Conservation (phyloP, 2,329 filamentous ascomycete genomes). For the Sporothrix curviconia region DNA sequence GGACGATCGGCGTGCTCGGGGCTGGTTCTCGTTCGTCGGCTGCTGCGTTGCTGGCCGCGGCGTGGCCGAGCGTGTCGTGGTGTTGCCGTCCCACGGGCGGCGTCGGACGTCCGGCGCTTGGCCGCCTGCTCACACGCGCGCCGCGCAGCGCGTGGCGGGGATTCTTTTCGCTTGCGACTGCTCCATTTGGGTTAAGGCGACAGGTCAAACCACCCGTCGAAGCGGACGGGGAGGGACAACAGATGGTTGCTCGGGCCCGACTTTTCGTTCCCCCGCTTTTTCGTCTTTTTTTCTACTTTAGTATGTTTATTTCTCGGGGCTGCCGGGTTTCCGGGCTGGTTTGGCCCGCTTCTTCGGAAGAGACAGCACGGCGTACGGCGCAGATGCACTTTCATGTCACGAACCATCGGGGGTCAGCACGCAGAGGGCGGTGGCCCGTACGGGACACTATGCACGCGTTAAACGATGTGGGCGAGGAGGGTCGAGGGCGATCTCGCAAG, state of each 20-base stretch:
- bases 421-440: too few relatives aligned
- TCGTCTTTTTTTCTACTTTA: not conserved
- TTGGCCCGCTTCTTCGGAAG: too few relatives aligned
- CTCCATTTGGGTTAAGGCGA: constrained; percentile 43
- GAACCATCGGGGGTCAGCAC: too few relatives aligned
- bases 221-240: not conserved
- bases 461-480: too few relatives aligned
- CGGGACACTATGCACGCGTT: too few relatives aligned
- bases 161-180: constrained; percentile 50
- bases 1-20: constrained; percentile 24
- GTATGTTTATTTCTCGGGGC: too few relatives aligned
- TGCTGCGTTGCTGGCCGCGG: constrained; percentile 31
- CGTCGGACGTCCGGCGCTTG: constrained; percentile 54
- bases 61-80: constrained; percentile 42
- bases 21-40: constrained; percentile 26
- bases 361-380: too few relatives aligned
- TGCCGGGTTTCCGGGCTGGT: too few relatives aligned
- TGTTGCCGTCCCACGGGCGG: constrained; percentile 35
- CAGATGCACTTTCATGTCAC: too few relatives aligned
- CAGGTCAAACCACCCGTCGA: not conserved
- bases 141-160: constrained; percentile 57
- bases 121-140: constrained; percentile 53
- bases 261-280: not conserved
- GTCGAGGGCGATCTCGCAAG: too few relatives aligned
- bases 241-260: not conserved